Conservation (phyloP, 768 basidiomycete genomes). For the Phylloporus sp. region DNA sequence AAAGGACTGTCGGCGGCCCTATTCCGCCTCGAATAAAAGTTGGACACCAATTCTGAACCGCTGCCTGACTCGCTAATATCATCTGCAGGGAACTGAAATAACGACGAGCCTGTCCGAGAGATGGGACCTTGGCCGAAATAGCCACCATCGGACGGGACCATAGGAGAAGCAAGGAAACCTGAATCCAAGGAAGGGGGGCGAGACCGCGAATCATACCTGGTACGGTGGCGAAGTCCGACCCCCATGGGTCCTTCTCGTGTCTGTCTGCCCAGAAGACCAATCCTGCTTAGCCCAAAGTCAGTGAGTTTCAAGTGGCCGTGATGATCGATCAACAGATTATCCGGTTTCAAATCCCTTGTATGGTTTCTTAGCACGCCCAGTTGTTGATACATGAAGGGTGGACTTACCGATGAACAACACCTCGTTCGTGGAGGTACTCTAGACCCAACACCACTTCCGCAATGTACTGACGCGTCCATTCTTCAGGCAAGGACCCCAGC, state of each 20-base stretch:
- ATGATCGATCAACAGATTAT: conserved; percentile 95
- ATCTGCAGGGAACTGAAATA: conserved; percentile 69
- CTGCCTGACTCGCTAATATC: conserved; percentile 84
- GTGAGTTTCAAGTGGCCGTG: conserved; percentile 97
- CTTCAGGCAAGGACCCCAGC: conserved; percentile 88
- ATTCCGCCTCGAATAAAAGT: conserved; percentile 50
- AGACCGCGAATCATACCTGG: conserved; percentile 63
- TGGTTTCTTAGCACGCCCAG: neutral
- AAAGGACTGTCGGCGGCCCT: conserved; percentile 68
- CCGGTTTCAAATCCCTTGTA: conserved; percentile 90
- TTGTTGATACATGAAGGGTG: neutral
- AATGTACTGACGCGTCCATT: conserved; percentile 95
- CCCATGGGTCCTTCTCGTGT: conserved; percentile 59
- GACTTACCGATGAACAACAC: conserved; percentile 91
- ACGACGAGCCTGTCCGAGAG: conserved; percentile 59
- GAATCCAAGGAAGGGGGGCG: conserved; percentile 82
- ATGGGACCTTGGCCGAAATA: conserved; percentile 72
- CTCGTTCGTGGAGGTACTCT: conserved; percentile 93
- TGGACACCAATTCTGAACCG: conserved; percentile 69
- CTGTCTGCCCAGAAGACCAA: conserved; percentile 97
- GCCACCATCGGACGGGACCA: conserved; percentile 65
- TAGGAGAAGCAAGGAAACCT: conserved; percentile 72
- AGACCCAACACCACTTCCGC: conserved; percentile 94
- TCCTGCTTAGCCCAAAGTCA: conserved; percentile 94
- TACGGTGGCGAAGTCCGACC: conserved; percentile 48